Base-by-base conservation (phyloP, 2,329 filamentous ascomycete species). In the Ascochyta rabiei region DNA sequence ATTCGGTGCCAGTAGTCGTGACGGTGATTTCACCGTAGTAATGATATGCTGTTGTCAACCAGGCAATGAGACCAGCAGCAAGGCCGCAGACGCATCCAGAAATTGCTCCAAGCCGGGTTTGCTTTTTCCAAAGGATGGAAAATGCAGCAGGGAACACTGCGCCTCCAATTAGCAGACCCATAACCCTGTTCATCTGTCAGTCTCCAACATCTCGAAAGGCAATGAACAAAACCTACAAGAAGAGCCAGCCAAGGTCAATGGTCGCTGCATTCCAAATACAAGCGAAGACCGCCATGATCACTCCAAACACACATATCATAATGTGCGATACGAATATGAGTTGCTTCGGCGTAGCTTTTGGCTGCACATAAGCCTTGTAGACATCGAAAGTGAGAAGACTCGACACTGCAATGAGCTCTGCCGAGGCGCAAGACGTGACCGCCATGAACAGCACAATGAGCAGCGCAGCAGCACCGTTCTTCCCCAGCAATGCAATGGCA, bases 351-450 rank as follows among this genome's bases (percentile, higher is more conserved):
- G 62, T 64, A 4, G 76, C 75, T 6, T 70, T 67, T 0, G 75
- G 75, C 26, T 74, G 66, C 39, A 78, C 67, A 57, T 78, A 78
- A 0, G 70, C 72, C 57, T 77, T 77, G 69, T 78, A 79, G n/a
- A 79, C 70, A 48, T 79, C 76, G 54, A 76, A 79, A 0, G 76
- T 77, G 2, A 76, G 60, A 1, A 78, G 64, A 7, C 74, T 73
- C 6, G 73, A 75, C 1, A 77, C 75, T 0, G 76, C 74, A 30
- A 77, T 77, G 16, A 77, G 67, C 48, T 79, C 75, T 1, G 76
- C 72, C 13, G 74, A 77, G n/a, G 65, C 66, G 30, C 63, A 69
- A 3, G 67, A 71, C 1, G 70, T 73, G n/a, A 72, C 70, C 19
- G 70, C 71, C 70, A 73, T 73, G 53, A 73, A 73, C 6, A 72